These are phyloP conservation scores for Scedosporium minutisporum DNA, from an alignment of 2,329 filamentous ascomycete species.

Conservation along the genomic window DNA sequence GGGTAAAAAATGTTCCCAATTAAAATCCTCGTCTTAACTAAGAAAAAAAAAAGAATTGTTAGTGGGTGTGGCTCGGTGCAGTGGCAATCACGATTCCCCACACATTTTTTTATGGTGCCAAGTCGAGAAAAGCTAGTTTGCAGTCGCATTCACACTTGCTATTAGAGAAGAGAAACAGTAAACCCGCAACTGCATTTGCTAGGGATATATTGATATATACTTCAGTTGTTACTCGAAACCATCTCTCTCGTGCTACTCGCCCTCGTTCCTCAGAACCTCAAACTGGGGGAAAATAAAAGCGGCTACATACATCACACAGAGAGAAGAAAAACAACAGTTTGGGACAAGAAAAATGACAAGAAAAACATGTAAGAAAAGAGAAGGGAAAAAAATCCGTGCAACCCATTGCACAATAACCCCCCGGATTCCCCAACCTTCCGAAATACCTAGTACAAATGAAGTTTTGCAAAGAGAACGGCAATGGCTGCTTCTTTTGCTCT, in stretches of 20 bases:
- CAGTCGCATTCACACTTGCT: too few relatives aligned
- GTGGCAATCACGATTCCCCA: not conserved
- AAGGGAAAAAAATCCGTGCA: not conserved
- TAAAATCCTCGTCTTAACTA: not conserved
- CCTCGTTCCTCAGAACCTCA: not conserved
- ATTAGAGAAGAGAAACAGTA: too few relatives aligned
- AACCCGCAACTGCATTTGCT: not conserved
- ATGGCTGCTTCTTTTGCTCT: not conserved
- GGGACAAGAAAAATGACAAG: not conserved
- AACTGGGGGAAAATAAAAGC: not conserved
- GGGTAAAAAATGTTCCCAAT: not conserved
- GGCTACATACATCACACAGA: slow-evolving; percentile 6
- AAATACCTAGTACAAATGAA: slow-evolving; percentile 1
- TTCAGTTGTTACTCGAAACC: not conserved
- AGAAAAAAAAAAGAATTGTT: not conserved
- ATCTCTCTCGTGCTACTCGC: not conserved
- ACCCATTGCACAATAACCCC: not conserved
- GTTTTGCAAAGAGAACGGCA: not conserved
- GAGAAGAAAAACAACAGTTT: not conserved
- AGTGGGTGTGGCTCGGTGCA: too few relatives aligned
- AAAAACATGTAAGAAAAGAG: not conserved
- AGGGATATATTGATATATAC: not conserved
- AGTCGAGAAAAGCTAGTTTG: too few relatives aligned
- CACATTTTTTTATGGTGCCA: not conserved
- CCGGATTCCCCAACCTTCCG: not conserved